Evolutionary conservation across 1,284 basidiomycete species (phyloP), one percentile per base, ranked within the genome.

Genomic region (Apiotrichum gracile): DNA sequence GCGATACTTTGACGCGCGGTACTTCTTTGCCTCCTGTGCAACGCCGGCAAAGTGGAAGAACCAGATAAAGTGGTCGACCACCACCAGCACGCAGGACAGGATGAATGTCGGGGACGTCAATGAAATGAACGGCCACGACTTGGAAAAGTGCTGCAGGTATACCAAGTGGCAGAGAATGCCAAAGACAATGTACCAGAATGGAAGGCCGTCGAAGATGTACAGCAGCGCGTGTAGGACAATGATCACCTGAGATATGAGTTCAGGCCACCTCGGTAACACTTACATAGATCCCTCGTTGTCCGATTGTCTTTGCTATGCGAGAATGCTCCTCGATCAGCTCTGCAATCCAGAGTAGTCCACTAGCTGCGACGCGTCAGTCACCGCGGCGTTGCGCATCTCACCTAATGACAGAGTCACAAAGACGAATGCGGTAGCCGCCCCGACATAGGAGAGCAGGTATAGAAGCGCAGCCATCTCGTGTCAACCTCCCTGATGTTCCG

Each of bases 321-420:
- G 90, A 85, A 73, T 94, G 86, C 70, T 97, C 92, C 72, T 97
- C 92, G 61, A 96, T 94, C 44, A 96, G 75, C 73, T 97, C 92
- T 3, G 92, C 92, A 27, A 96, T 78, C 81, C 91, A 93, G 54
- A 97, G 77, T 46, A 97, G 78, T 10, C 91, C 92, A 71, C 88
- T 93, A 47, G 92, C 92, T 93, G 68, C 21, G n/a, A n/a, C 13
- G 27, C 35, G 47, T 48, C 13, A 22, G 39, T 19, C 7, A 33
- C 1, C 5, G 17, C 8, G 14, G 12, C 7, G n/a, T 22, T 10
- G 10, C 1, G 1, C 1, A 44, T n/a, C 53, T 35, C n/a, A 87
- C 87, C 88, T 52, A 91, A 77, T 22, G 86, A 87, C 41, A 91
- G 78, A 2, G 86, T 88, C 37, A 88, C 83, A 64, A 90, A 91